phyloP scores from a whole-genome alignment of 2,329 filamentous ascomycete genomes.

The Phaeosphaeria sp. region DNA sequence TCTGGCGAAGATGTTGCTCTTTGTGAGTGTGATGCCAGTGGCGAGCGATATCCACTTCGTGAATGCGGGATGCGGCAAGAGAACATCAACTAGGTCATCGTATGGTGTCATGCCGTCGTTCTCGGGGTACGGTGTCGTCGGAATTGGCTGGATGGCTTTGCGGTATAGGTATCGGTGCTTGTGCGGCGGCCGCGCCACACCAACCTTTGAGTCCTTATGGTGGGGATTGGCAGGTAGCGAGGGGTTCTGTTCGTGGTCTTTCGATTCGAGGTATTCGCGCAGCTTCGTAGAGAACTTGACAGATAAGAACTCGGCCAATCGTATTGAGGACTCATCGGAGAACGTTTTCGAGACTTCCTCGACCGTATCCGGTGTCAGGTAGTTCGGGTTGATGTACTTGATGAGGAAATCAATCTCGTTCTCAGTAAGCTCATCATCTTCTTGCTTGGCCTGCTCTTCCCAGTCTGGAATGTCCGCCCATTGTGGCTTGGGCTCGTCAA shows the following conservation, averaged over 20 bases:
- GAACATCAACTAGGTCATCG: constrained; percentile 78
- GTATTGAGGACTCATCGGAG: constrained; percentile 81
- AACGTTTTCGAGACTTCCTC: constrained; percentile 83
- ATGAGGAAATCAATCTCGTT: constrained; percentile 88
- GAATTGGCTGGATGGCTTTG: constrained; percentile 57
- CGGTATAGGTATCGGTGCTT: constrained; percentile 94
- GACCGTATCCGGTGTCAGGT: constrained; percentile 89
- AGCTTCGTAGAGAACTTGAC: constrained; percentile 78
- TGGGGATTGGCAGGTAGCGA: constrained; percentile 46
- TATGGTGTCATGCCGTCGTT: constrained; percentile 55
- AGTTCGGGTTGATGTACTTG: constrained; percentile 87
- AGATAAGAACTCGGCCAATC: constrained; percentile 78
- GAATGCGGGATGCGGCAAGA: constrained; percentile 87
- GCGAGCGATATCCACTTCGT: constrained; percentile 86
- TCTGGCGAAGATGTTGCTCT: constrained; percentile 79
- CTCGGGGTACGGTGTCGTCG: constrained; percentile 42
- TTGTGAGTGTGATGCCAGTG: constrained; percentile 76
- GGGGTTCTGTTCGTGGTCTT: constrained; percentile 53
- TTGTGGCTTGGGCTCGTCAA: constrained; percentile 77
- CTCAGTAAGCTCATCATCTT: constrained; percentile 70
- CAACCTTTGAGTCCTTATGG: constrained; percentile 48
- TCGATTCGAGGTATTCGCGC: constrained; percentile 72
- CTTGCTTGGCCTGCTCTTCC: constrained; percentile 50
- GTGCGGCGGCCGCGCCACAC: constrained; percentile 85
- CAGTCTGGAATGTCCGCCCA: constrained; percentile 55